Percentiles rank a stretch among this genome's conserved stretches.
These are phyloP conservation scores for Hypoxylon lenormandii DNA, from an alignment of 495 filamentous ascomycete species.

Conservation along the genomic window DNA sequence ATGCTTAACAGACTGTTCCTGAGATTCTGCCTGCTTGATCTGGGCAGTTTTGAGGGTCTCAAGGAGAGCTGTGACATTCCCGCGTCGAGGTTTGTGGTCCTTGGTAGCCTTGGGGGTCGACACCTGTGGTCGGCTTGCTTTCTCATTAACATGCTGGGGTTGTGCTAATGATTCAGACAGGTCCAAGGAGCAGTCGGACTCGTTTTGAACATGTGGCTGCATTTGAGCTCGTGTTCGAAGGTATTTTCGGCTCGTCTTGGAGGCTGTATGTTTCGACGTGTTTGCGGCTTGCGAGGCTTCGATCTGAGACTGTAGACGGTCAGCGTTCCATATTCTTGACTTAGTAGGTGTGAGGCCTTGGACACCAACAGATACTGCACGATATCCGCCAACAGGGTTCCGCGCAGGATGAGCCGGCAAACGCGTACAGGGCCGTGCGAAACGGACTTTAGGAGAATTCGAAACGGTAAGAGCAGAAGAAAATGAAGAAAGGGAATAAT, in stretches of 20 bases:
- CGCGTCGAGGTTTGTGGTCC: slow-evolving; percentile 32
- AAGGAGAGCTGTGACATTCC: slow-evolving; percentile 48
- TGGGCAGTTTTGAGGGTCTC: slow-evolving; percentile 48
- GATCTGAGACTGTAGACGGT: slow-evolving; percentile 7
- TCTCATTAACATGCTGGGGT: slow-evolving; percentile 42
- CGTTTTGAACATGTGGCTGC: slow-evolving; percentile 61
- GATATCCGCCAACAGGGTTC: background rate
- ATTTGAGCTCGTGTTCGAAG: slow-evolving; percentile 55
- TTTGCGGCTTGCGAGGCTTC: slow-evolving; percentile 8
- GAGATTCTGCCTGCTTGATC: slow-evolving; percentile 36
- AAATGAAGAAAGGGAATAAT: slow-evolving; percentile 8
- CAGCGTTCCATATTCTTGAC: background rate
- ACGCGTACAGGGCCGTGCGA: background rate
- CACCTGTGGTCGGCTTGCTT: slow-evolving; percentile 34
- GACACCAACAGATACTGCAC: slow-evolving; percentile 12
- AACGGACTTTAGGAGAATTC: background rate
- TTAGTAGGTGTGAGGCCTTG: background rate
- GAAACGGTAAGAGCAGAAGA: background rate
- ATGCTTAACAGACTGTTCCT: slow-evolving; percentile 41
- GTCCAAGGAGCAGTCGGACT: slow-evolving; percentile 57
- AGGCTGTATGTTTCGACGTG: slow-evolving; percentile 44
- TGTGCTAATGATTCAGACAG: slow-evolving; percentile 46
- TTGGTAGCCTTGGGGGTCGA: slow-evolving; percentile 26
- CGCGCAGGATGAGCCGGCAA: slow-evolving; percentile 2
- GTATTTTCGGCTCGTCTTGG: slow-evolving; percentile 42